Evolutionary conservation across 306 rosid species (phyloP), one percentile per base, ranked within the genome.

Genomic region (Dalbergia oliveri): DNA sequence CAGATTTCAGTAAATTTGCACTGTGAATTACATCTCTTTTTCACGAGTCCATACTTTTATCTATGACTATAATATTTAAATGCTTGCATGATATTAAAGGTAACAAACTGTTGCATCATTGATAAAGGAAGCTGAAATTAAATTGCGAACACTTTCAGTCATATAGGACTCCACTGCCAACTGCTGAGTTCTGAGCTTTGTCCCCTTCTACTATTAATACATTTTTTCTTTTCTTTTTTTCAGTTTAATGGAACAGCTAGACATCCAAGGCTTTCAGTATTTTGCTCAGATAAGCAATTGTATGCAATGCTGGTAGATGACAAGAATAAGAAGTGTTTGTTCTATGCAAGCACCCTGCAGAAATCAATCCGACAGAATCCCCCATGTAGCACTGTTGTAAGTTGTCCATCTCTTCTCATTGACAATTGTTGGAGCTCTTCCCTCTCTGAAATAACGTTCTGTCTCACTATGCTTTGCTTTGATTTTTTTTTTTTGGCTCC

Each of bases 291-390:
- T 8, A 91, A 91, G 53, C 98, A 95, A 73, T 69, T 93, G 80
- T 90, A 95, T 86, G 98, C 97, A 4, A 91, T 90, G 98, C 87
- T 95, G 64, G 96, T 95, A 23, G 96, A 95, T 78, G 99, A 95
- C 79, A 89, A 88, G 71, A 93, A 89, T 82, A 93, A 90, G 69
- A 93, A 88, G 81, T 91, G 99, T 65, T 81, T 95, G 84, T 93
- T 90, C 81, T 90, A 90, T 66, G 98, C 88, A 80, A 95, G 93
- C 83, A 93, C 97, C 0, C 73, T 90, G 66, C 99, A 93, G 86
- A 95, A 91, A 79, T 89, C 87, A 15, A 66, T 91, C 43, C 85
- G 92, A 43, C 83, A 75, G 66, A 47, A 77, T 83, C 80, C 93
- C 39, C 75, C 88, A 8, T 84, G 91, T 43, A 84, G 76, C 81